Base-by-base conservation (phyloP, 371 early-diverging fungal species). In the Rhizomucor miehei region DNA sequence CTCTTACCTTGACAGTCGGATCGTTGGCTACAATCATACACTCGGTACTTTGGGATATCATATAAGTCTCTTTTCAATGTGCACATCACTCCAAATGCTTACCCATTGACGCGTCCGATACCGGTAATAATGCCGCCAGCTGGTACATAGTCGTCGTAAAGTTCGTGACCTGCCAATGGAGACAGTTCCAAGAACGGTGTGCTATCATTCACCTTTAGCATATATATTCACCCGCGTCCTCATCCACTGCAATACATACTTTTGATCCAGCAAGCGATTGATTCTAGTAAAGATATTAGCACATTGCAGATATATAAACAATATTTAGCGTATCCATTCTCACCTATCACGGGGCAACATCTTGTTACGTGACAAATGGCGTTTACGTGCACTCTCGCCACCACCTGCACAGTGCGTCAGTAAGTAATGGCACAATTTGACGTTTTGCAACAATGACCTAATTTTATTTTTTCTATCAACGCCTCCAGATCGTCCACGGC, bases 11-110 rank as follows among this genome's bases (percentile, higher is more conserved):
- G 58, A 93, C 91, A 6, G 91, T 92, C 23, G 92, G 87, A 66
- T 92, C 98, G 67, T 98, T 98, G 17, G 96, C 97, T 21, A 98
- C 94, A 57, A 98, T 84, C 86, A 98, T 90, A 75, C 98, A 97
- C 69, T 95, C 95, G 36, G 90, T 82, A 8, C 91, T 89, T 58
- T 25, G 12, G 41, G 16, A 41, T 14, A 41, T 16, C n/a, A n/a
- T n/a, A n/a, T n/a, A n/a, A n/a, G n/a, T n/a, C n/a, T n/a, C n/a
- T n/a, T n/a, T n/a, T n/a, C n/a, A n/a, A n/a, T n/a, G n/a, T n/a
- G n/a, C n/a, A n/a, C n/a, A n/a, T n/a, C n/a, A n/a, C n/a, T n/a
- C n/a, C n/a, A n/a, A n/a, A n/a, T 41, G 16, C 41, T 67, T 81
- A 89, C 87, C 96, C 97, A 78, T 84, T 87, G 23, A 98, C 90